Evolutionary conservation across 495 filamentous ascomycete genomes (phyloP).

Genomic region (Xylaria bambusicola): DNA sequence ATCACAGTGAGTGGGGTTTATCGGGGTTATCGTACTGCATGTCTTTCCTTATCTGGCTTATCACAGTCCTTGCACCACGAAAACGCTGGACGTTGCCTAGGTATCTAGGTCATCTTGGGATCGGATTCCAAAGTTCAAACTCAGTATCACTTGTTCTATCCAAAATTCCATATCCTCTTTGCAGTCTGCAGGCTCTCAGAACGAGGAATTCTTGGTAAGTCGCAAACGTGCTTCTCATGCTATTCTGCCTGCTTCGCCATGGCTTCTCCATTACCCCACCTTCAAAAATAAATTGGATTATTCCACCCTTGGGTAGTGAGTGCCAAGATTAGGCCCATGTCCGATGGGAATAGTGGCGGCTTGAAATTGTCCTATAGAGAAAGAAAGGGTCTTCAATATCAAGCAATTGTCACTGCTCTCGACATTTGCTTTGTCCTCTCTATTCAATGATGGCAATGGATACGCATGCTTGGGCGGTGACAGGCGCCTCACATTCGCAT

Average conservation of each 20-base stretch:
- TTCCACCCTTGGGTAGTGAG: conserved; percentile 12
- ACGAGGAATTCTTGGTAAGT: conserved; percentile 5
- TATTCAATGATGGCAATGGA: too few relatives aligned
- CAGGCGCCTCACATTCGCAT: too few relatives aligned
- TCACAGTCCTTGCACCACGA: conserved; percentile 14
- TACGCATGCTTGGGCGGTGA: too few relatives aligned
- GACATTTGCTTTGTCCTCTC: too few relatives aligned
- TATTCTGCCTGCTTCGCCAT: neutral
- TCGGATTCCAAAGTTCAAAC: neutral
- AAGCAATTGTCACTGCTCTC: too few relatives aligned
- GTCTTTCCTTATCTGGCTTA: conserved; percentile 27
- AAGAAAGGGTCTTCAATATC: neutral
- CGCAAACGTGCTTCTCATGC: neutral
- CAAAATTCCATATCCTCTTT: too few relatives aligned
- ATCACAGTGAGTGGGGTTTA: conserved; percentile 28
- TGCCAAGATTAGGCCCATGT: conserved; percentile 1
- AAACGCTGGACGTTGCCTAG: too few relatives aligned
- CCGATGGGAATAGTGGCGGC: neutral
- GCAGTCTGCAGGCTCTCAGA: too few relatives aligned
- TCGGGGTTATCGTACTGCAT: conserved; percentile 11
- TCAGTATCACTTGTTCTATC: too few relatives aligned
- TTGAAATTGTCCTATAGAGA: neutral
- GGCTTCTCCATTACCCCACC: conserved; percentile 8
- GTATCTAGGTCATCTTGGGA: too few relatives aligned
- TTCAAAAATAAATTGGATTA: neutral